A percentile compares a stretch with the other conserved stretches of the same genome.
Evolutionary conservation across 805 yeast genomes (phyloP).

Genomic region (Ogataea thermomethanolica): DNA sequence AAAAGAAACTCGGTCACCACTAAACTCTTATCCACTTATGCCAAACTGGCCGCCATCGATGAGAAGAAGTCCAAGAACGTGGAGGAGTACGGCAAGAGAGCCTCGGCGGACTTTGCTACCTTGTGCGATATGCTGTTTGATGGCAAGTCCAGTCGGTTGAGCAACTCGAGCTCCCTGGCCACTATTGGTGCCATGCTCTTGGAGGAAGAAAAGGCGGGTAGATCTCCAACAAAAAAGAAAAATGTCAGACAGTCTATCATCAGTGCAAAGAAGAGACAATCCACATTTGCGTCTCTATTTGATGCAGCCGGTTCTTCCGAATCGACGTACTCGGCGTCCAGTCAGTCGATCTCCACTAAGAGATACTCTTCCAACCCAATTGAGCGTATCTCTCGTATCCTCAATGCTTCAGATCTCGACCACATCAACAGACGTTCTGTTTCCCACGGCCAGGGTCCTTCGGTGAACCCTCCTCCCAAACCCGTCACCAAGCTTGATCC

Average conservation of each 20-base stretch:
- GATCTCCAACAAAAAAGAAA: conserved; percentile 5
- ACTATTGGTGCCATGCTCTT: conserved; percentile 44
- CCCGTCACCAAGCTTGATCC: conserved; percentile 59
- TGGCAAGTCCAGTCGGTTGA: conserved; percentile 42
- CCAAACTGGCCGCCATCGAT: conserved; percentile 52
- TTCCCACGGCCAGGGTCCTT: conserved; percentile 29
- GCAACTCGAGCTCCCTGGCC: conserved; percentile 46
- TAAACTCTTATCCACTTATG: conserved; percentile 67
- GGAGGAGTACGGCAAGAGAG: conserved; percentile 70
- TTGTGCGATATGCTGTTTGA: conserved; percentile 74
- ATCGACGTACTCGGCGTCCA: conserved; percentile 15
- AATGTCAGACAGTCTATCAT: conserved; percentile 18
- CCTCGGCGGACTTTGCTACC: conserved; percentile 74
- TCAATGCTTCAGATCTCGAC: conserved; percentile 45
- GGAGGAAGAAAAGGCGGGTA: conserved; percentile 17
- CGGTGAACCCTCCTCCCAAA: conserved; percentile 42
- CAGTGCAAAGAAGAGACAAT: conserved; percentile 22
- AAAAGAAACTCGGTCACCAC: conserved; percentile 72
- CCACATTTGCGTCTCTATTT: conserved; percentile 21
- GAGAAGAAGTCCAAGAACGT: conserved; percentile 66
- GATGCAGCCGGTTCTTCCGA: conserved; percentile 11
- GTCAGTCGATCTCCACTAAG: conserved; percentile 16
- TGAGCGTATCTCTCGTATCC: conserved; percentile 35
- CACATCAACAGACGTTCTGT: conserved; percentile 43
- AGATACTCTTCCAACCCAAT: conserved; percentile 31